Percentiles rank a stretch among this genome's conserved stretches.
Evolutionary conservation across 495 filamentous ascomycete species (phyloP).

Genomic region (Xylaria flabelliformis): DNA sequence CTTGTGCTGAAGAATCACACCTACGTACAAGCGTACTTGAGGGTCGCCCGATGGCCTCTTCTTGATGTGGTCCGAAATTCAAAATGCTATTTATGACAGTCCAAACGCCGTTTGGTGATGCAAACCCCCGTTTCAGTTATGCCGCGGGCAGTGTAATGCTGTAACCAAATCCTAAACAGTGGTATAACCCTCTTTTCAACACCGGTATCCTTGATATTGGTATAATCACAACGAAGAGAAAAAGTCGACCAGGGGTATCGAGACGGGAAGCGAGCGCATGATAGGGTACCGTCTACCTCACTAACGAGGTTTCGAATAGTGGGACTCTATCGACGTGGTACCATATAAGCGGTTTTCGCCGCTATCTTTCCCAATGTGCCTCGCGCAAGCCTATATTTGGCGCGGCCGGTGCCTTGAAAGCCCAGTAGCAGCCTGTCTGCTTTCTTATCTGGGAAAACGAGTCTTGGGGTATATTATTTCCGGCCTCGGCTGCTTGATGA

Average conservation of each 20-base stretch:
- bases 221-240: slow-evolving; percentile 29
- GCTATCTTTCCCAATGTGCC: neutral
- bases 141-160: slow-evolving; percentile 26
- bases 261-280: slow-evolving; percentile 1
- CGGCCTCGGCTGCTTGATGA: slow-evolving; percentile 59
- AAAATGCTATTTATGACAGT: slow-evolving; percentile 31
- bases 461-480: slow-evolving; percentile 43
- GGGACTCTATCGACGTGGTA: neutral
- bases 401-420: slow-evolving; percentile 8
- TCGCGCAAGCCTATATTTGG: slow-evolving; percentile 10
- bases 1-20: slow-evolving; percentile 18
- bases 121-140: slow-evolving; percentile 28
- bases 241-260: slow-evolving; percentile 21
- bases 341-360: neutral
- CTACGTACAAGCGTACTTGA: slow-evolving; percentile 25
- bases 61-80: slow-evolving; percentile 26
- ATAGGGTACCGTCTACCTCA: neutral
- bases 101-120: slow-evolving; percentile 30
- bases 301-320: slow-evolving; percentile 4
- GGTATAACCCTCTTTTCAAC: slow-evolving; percentile 32
- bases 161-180: slow-evolving; percentile 27
- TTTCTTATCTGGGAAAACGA: slow-evolving; percentile 1
- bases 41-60: slow-evolving; percentile 28
- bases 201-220: slow-evolving; percentile 27
- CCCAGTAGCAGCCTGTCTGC: slow-evolving; percentile 1